Base-by-base conservation (phyloP, 805 yeast genomes). In the Ogataea degrootiae region DNA sequence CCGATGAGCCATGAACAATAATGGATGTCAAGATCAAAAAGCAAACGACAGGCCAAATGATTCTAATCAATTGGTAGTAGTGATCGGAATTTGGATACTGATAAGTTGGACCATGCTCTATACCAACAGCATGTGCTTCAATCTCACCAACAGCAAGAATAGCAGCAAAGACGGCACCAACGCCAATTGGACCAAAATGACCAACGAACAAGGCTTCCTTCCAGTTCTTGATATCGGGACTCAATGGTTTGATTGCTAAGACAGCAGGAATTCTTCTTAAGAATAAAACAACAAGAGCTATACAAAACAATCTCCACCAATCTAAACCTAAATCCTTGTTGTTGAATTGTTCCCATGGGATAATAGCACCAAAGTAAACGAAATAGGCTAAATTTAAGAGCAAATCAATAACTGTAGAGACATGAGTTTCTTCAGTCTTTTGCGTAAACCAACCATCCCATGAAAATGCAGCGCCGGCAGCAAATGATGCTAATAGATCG, bases 101-200 rank as follows among this genome's bases (percentile, higher is more conserved):
- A 54, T 44, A 22, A 60, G 63, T 54, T 1, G 71, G 71, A 2
- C 70, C 70, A 33, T 61, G 62, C 58, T 41, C 70, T 45, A 52
- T 68, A 53, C 61, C 68, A 66, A 56, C 62, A 61, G 60, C 75
- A 38, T 63, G 61, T 22, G 69, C 63, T 42, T 66, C 71, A 26
- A 66, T 51, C 37, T 66, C 69, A 7, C 62, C 61, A 45, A 63
- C 57, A 3, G 71, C 68, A 40, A 66, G 47, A 37, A 66, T 66
- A 7, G 68, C 63, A 0, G 70, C 68, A 53, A 63, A 66, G 17
- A 66, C 62, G 3, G 71, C 70, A 43, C 69, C 70, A 19, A 66
- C 70, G 22, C 90, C 90, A 59, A 84, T 82, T 15, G 90, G 90
- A 36, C 90, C 90, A 58, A 84, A 84, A 66, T 80, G 87, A 40